Percentiles rank a stretch among this genome's conserved stretches.
Evolutionary conservation across 495 filamentous ascomycete genomes (phyloP).

Genomic region (Hyaloscypha bicolor): DNA sequence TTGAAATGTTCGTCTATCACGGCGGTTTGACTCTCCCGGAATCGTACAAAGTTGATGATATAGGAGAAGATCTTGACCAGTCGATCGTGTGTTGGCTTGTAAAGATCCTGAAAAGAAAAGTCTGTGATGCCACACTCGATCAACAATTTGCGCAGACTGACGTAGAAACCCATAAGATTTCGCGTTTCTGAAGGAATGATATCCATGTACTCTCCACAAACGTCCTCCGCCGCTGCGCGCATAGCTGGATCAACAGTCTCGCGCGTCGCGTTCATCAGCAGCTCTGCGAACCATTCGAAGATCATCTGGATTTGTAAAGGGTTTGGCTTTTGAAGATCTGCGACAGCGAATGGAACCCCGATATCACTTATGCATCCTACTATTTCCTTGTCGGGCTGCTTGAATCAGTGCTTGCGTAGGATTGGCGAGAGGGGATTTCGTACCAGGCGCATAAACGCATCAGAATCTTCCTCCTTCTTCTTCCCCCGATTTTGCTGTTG

Average conservation of each 20-base stretch:
- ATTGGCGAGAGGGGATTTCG: constrained; percentile 26
- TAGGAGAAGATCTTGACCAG: constrained; percentile 93
- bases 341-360: constrained; percentile 82
- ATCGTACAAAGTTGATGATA: constrained; percentile 96
- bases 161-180: constrained; percentile 92
- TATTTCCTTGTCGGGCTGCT: constrained; percentile 76
- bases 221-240: constrained; percentile 83
- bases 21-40: constrained; percentile 84
- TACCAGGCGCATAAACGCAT: constrained; percentile 87
- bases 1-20: constrained; percentile 92
- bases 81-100: constrained; percentile 83
- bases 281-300: constrained; percentile 94
- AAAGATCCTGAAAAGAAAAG: constrained; percentile 88
- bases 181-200: constrained; percentile 84
- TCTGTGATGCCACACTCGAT: constrained; percentile 88
- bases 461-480: constrained; percentile 79
- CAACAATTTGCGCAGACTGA: constrained; percentile 73
- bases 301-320: constrained; percentile 92
- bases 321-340: constrained; percentile 91
- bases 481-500: constrained; percentile 63
- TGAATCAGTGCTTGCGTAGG: constrained; percentile 20
- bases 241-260: constrained; percentile 94
- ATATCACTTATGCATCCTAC: constrained; percentile 97
- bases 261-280: constrained; percentile 87
- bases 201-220: constrained; percentile 77